phyloP scores from a whole-genome alignment of 495 filamentous ascomycete species.

The Hyaloscypha hepaticicola region DNA sequence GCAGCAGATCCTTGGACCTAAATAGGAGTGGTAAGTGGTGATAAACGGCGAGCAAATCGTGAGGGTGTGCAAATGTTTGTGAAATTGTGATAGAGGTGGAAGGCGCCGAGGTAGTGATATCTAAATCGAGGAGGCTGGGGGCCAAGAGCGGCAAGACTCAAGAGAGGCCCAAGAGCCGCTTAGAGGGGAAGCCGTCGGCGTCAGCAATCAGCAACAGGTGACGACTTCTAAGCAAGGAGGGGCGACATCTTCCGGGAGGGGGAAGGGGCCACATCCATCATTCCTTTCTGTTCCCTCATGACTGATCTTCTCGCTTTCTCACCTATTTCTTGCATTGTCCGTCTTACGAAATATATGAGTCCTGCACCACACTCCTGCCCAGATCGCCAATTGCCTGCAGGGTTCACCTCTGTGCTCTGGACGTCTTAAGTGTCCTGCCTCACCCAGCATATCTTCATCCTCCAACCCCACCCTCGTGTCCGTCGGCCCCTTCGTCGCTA shows the following conservation, averaged over 20 bases:
- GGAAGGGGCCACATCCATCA: too few species aligned
- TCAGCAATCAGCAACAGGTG: not conserved
- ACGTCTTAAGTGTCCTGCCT: not conserved
- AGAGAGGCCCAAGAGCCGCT: too few species aligned
- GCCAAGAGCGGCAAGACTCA: too few species aligned
- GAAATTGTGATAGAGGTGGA: not conserved
- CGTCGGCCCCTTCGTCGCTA: not conserved
- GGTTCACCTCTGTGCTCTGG: not conserved
- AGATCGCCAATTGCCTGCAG: not conserved
- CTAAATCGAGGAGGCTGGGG: not conserved
- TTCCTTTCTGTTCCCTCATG: not conserved
- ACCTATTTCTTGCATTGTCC: not conserved
- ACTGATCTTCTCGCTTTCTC: not conserved
- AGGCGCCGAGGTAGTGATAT: not conserved
- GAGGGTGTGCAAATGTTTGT: not conserved
- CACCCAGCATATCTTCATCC: slow-evolving; percentile 1
- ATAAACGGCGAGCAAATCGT: not conserved
- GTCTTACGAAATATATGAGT: not conserved
- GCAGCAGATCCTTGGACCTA: not conserved
- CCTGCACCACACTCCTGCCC: not conserved
- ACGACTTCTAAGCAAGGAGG: not conserved
- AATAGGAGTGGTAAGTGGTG: not conserved
- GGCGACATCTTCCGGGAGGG: not conserved
- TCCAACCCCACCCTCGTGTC: not conserved
- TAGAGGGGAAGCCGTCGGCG: too few species aligned